Percentiles rank a stretch among this genome's conserved stretches.
Evolutionary conservation across 2,329 filamentous ascomycete genomes (phyloP).

Genomic region (Bipolaris gigantea): DNA sequence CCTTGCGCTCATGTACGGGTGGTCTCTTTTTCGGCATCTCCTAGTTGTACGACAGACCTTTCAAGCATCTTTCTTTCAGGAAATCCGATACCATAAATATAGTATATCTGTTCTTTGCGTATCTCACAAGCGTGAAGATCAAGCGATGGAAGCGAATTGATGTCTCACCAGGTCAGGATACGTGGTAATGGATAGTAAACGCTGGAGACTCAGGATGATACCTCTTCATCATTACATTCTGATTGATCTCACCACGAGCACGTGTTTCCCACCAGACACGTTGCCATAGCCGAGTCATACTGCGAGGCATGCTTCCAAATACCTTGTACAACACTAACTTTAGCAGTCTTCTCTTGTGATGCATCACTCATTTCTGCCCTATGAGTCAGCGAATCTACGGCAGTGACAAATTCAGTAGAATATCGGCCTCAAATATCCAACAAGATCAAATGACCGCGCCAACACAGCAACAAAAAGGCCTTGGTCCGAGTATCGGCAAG

Average conservation of each 20-base stretch:
- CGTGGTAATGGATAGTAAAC: background rate
- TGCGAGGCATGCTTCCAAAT: background rate
- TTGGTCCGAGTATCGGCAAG: background rate
- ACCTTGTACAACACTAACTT: constrained; percentile 14
- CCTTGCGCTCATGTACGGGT: background rate
- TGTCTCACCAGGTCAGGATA: background rate
- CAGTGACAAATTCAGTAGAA: background rate
- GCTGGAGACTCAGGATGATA: background rate
- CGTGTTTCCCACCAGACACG: background rate
- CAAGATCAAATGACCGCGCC: background rate
- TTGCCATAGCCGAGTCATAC: background rate
- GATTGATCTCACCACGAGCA: background rate
- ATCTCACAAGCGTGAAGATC: constrained; percentile 1
- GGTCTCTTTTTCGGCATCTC: constrained; percentile 8
- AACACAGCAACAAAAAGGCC: background rate
- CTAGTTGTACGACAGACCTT: constrained; percentile 9
- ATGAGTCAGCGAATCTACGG: background rate
- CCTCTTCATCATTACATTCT: background rate
- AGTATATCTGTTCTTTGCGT: constrained; percentile 2
- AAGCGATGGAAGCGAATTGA: background rate
- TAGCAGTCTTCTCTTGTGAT: constrained; percentile 1
- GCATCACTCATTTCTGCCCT: background rate
- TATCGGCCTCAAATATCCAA: no score
- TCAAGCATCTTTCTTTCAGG: background rate
- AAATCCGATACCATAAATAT: constrained; percentile 2